phyloP scores from a whole-genome alignment of 2,329 filamentous ascomycete genomes.

The Colletotrichum gigasporum region DNA sequence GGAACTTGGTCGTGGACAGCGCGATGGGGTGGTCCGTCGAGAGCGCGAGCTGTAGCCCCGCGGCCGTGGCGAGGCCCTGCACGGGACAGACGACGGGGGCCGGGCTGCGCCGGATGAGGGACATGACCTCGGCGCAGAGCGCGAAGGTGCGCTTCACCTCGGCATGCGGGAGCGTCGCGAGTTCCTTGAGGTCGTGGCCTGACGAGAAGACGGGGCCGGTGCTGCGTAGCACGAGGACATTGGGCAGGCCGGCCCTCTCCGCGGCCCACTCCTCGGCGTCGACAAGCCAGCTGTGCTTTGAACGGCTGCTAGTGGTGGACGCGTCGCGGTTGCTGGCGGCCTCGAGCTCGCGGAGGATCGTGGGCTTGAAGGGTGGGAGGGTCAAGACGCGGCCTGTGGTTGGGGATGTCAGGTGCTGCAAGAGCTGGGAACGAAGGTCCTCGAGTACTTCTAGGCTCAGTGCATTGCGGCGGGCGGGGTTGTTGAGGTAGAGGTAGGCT shows the following conservation, averaged over 20 bases:
- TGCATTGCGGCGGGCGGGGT: constrained; percentile 38
- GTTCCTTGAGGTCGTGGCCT: constrained; percentile 43
- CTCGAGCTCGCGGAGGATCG: constrained; percentile 32
- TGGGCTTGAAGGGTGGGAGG: constrained; percentile 40
- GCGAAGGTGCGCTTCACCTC: constrained; percentile 36
- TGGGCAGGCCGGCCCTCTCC: constrained; percentile 37
- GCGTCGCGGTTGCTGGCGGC: not conserved
- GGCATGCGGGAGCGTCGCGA: constrained; percentile 21
- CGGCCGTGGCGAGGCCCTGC: constrained; percentile 42
- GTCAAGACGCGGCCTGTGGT: constrained; percentile 33
- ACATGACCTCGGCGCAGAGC: constrained; percentile 43
- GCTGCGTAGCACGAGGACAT: constrained; percentile 43
- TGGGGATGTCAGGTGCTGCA: constrained; percentile 35
- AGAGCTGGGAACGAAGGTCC: constrained; percentile 38
- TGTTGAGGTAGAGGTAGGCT: constrained; percentile 38
- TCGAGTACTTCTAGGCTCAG: constrained; percentile 36
- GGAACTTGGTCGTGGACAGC: constrained; percentile 34
- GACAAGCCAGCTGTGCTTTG: constrained; percentile 40
- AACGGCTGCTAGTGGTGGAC: not conserved
- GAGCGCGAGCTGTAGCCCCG: constrained; percentile 45
- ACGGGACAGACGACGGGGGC: constrained; percentile 42
- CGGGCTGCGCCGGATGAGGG: constrained; percentile 42
- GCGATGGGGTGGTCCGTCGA: constrained; percentile 41
- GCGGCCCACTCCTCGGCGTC: constrained; percentile 36
- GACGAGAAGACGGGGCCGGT: constrained; percentile 41